Conservation (phyloP, 2,329 filamentous ascomycete species). For the Talaromyces sp. region DNA sequence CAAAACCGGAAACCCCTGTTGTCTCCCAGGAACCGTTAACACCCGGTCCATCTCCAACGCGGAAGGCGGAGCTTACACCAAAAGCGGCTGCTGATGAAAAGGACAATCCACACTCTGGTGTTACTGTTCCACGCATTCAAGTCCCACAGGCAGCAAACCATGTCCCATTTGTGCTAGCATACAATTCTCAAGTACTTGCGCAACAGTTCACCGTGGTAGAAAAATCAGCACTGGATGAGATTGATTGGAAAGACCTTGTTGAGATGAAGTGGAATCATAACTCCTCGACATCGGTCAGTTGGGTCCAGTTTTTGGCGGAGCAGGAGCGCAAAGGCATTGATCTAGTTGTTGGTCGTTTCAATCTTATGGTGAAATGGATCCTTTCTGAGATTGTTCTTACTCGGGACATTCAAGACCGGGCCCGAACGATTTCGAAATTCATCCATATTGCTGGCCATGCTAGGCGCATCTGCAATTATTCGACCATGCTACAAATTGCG, state of each 20-base stretch:
- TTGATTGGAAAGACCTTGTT: constrained; percentile 62
- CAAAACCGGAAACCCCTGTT: constrained; percentile 25
- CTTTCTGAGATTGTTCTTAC: constrained; percentile 59
- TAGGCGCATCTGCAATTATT: constrained; percentile 56
- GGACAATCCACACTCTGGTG: neutral
- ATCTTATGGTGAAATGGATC: constrained; percentile 61
- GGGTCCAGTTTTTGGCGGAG: constrained; percentile 56
- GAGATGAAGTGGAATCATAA: constrained; percentile 57
- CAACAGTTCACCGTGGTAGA: constrained; percentile 61
- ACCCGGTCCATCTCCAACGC: constrained; percentile 37
- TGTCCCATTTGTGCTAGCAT: constrained; percentile 58
- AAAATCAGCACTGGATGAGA: constrained; percentile 59
- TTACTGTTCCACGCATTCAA: constrained; percentile 10
- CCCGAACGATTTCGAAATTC: constrained; percentile 55
- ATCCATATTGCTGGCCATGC: constrained; percentile 58
- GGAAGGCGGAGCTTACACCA: constrained; percentile 17
- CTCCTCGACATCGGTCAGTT: constrained; percentile 48
- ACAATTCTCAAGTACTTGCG: constrained; percentile 54
- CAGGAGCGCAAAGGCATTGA: constrained; percentile 55
- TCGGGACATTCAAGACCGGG: constrained; percentile 51
- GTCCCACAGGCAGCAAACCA: constrained; percentile 34
- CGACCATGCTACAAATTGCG: constrained; percentile 60
- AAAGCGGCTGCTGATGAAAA: constrained; percentile 26
- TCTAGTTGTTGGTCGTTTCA: constrained; percentile 60
- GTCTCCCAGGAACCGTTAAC: constrained; percentile 33